Evolutionary conservation across 1,139 yeast genomes (phyloP), one percentile per base, ranked within the genome.

Genomic region (Pichia sp.): DNA sequence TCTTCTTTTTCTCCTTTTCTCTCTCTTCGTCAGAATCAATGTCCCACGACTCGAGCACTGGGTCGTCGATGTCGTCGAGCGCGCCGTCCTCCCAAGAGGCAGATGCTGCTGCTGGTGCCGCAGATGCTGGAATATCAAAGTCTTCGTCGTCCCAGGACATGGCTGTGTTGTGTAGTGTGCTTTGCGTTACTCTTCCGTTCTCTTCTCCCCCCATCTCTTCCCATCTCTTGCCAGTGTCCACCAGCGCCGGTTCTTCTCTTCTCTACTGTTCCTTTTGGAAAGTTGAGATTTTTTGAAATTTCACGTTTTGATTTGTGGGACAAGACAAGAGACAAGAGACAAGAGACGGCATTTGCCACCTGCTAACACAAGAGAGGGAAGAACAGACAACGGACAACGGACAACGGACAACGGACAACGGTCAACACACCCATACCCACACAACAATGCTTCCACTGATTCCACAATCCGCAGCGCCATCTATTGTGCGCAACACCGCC

Each of bases 1-100:
- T 20, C 21, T 30, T 27, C 53, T 62, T 12, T 25, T 61, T 62
- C 47, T 67, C 67, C 49, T 64, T 63, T 49, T 64, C 68, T 50
- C 64, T 68, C 49, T 72, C 79, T 50, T 72, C 81, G 48, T 78
- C 87, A 37, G 76, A 67, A 45, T 73, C 79, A 26, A 66, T 73
- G 51, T 88, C 97, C 96, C 97, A 88, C 3, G 94, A 83, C 46
- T 83, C 93, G 43, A 85, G 66, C 17, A 84, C 68, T 32, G 80
- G 79, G 32, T 76, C 83, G 11, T 25, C 27, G n/a, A n/a, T n/a
- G 42, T 83, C 87, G 45, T 76, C 80, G 35, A 70, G 86, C 39
- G 79, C 86, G 44, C 75, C 80, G 37, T 72, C 86, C 28, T 36
- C 53, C 78, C 93, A 91, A 55, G 86, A 77, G 35, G 77, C 80